Evolutionary conservation across 148 eudicot species (phyloP).

Genomic region (Heliosperma pusillum): DNA sequence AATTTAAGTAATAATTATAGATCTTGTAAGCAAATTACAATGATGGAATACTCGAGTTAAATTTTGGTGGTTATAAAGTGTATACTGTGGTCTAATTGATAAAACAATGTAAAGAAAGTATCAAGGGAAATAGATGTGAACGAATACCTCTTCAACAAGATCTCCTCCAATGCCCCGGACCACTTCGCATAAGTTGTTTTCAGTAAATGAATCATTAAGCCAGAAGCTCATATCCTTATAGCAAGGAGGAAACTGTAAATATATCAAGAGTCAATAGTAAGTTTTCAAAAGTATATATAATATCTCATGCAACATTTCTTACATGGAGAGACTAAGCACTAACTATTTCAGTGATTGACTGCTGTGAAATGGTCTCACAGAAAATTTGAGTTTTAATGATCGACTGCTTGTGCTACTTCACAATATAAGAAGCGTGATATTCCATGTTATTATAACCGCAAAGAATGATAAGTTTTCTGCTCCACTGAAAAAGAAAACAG

Average conservation of each 20-base stretch:
- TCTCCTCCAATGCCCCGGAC: constrained; percentile 95
- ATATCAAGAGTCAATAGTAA: not conserved
- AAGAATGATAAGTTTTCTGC: not conserved
- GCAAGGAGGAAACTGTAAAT: constrained; percentile 86
- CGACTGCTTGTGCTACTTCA: not conserved
- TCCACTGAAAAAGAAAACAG: not conserved
- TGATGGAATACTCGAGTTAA: not conserved
- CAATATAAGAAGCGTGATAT: not conserved
- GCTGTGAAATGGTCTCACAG: no score
- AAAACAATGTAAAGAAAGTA: not conserved
- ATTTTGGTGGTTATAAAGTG: not conserved
- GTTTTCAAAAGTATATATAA: not conserved
- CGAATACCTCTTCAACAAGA: constrained; percentile 82
- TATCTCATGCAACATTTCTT: not conserved
- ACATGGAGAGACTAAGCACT: not conserved
- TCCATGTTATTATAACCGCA: not conserved
- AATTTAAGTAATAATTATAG: no score
- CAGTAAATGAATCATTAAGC: constrained; percentile 85
- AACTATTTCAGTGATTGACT: not conserved
- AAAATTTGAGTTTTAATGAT: no score
- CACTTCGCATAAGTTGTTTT: constrained; percentile 94
- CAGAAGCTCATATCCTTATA: constrained; percentile 96
- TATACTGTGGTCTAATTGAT: not conserved
- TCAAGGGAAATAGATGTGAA: not conserved
- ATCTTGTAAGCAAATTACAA: no score